Conservation (phyloP, 345 rosid genomes). For the Ailanthus altissimus region DNA sequence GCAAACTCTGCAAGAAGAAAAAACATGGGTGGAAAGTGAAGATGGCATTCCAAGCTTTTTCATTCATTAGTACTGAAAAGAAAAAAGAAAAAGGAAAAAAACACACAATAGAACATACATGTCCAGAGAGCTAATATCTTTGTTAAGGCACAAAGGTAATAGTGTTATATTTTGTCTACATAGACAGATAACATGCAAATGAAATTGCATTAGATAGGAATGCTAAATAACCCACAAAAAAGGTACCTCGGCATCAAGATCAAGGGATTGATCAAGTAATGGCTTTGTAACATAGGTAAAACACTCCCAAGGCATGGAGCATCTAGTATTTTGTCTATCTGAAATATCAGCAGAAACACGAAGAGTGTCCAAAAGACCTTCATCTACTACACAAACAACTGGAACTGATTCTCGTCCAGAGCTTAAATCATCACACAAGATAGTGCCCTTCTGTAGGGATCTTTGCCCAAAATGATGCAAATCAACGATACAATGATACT, state of each 20-base stretch:
- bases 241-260: constrained; percentile 63
- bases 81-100: neutral
- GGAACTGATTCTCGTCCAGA: constrained; percentile 78
- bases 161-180: neutral
- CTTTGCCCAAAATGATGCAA: constrained; percentile 52
- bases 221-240: constrained; percentile 19
- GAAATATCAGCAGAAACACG: constrained; percentile 27
- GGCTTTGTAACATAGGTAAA: constrained; percentile 71
- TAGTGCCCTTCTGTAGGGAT: constrained; percentile 42
- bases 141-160: neutral
- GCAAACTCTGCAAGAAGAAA: constrained; percentile 54
- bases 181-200: neutral
- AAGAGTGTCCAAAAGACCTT: constrained; percentile 45
- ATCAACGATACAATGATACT: constrained; percentile 78
- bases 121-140: neutral
- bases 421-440: constrained; percentile 84
- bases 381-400: constrained; percentile 73
- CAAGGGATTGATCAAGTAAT: constrained; percentile 50
- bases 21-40: constrained; percentile 4
- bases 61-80: neutral
- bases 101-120: neutral
- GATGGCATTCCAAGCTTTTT: neutral
- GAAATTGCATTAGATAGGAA: constrained; percentile 7
- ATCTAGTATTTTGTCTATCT: constrained; percentile 32
- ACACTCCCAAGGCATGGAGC: constrained; percentile 72